Evolutionary conservation across 306 rosid species (phyloP).

Genomic region (Styphnolobium japonicum): DNA sequence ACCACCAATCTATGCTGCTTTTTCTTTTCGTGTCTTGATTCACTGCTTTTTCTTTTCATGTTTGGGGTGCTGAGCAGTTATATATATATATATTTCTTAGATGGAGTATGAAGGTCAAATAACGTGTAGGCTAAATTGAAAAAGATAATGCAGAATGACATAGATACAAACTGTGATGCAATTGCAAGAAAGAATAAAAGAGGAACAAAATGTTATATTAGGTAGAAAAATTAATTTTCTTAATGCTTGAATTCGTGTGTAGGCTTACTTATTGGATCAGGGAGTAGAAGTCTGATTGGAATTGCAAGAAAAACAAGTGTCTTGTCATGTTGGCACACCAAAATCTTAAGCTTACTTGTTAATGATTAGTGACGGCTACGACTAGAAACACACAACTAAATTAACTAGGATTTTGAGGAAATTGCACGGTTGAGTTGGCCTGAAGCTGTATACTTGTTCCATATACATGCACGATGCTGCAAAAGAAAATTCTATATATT

Average conservation of each 20-base stretch:
- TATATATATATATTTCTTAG: background rate
- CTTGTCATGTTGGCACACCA: background rate
- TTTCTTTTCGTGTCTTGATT: background rate
- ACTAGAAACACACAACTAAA: background rate
- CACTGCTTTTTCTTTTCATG: background rate
- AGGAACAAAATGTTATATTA: background rate
- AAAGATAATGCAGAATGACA: conserved; percentile 31
- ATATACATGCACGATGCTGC: conserved; percentile 29
- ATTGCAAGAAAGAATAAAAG: conserved; percentile 33
- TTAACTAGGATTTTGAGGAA: background rate
- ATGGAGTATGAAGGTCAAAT: conserved; percentile 23
- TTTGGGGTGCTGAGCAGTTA: background rate
- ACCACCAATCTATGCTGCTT: background rate
- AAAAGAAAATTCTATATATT: conserved; percentile 13
- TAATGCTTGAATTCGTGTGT: background rate
- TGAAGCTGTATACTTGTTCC: conserved; percentile 27
- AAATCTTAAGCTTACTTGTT: background rate
- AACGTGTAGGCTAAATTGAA: conserved; percentile 28
- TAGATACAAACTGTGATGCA: conserved; percentile 27
- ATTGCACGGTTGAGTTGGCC: conserved; percentile 26
- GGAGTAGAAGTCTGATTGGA: background rate
- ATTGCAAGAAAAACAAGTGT: conserved; percentile 19
- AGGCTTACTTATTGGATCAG: background rate
- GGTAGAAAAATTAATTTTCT: background rate
- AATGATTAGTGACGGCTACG: conserved; percentile 23